These are phyloP conservation scores for Leptographium wingfieldii DNA, from an alignment of 2,329 filamentous ascomycete genomes.

Conservation along the genomic window DNA sequence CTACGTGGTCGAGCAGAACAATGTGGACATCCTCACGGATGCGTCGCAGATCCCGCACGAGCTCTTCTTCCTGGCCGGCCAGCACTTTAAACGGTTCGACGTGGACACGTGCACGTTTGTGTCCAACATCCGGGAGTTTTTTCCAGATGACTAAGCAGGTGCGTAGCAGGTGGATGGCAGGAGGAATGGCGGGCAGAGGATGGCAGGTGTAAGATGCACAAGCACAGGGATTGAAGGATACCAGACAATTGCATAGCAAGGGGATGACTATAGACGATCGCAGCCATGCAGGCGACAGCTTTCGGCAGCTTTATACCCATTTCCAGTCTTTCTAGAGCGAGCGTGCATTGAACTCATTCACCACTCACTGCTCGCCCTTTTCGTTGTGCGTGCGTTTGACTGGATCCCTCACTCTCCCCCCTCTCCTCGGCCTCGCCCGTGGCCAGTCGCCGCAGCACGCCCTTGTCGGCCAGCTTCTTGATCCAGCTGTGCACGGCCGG, in stretches of 20 bases:
- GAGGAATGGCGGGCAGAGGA: no score
- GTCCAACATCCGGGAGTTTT: constrained; percentile 69
- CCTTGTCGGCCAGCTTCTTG: constrained; percentile 53
- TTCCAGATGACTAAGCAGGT: constrained; percentile 62
- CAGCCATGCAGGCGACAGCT: background rate
- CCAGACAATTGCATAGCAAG: no score
- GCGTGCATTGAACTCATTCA: background rate
- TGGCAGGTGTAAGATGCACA: no score
- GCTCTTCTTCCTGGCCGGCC: constrained; percentile 61
- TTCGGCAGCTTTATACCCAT: background rate
- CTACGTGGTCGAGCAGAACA: constrained; percentile 66
- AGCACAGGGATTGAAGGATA: no score
- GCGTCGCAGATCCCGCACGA: constrained; percentile 34
- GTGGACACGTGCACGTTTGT: constrained; percentile 53
- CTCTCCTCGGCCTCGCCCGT: constrained; percentile 5
- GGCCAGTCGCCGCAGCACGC: constrained; percentile 35
- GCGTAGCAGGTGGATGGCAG: background rate
- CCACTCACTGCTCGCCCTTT: no score
- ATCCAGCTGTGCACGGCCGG: constrained; percentile 59
- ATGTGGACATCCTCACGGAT: constrained; percentile 52
- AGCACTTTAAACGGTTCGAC: constrained; percentile 84
- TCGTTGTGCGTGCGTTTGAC: no score
- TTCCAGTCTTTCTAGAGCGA: background rate
- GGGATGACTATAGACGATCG: no score
- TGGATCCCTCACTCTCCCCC: background rate